Base-by-base conservation (phyloP, 768 basidiomycete species). In the Auriscalpium microsporum region DNA sequence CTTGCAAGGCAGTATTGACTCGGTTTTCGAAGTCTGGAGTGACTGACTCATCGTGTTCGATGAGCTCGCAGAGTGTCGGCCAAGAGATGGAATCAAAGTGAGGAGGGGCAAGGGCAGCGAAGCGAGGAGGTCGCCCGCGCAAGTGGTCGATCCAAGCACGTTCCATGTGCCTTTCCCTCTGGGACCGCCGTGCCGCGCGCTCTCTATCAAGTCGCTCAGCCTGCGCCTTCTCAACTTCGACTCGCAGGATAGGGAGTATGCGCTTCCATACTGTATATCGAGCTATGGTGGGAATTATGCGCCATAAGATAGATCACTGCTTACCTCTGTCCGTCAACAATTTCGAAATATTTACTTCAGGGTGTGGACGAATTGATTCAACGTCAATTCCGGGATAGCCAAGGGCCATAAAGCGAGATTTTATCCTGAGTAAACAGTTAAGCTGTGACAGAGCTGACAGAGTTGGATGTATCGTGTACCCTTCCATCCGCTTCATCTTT, bases 281-380 rank as follows among this genome's bases (percentile, higher is more conserved):
- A 28, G 28, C 6, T 14, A 9, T 42, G 13, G 8, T 42, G 40
- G 8, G 17, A 14, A 42, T 42, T 4, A 42, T 14, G 14, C 14
- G 17, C 14, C 13, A 42, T 4, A 42, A 13, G 40, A 42, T 11
- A n/a, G 11, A 14, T 4, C 40, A 42, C 40, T 4, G 17, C 40
- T 42, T 44, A 58, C 58, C 54, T 45, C 58, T 55, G 51, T 56
- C 38, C 10, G 58, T 42, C 47, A 58, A 51, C 10, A 54, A 50
- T 47, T 56, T 58, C 28, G 54, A 48, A 4, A 8, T 36, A 35
- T 23, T 45, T 21, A 58, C 58, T 48, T 58, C 58, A 37, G 19
- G 49, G 36, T 58, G 58, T 9, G 2, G 16, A 13, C 50, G 33
- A 3, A 58, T 13, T 2, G 50, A 19, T 13, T 35, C 35, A 36